Base-by-base conservation (phyloP, 2,329 filamentous ascomycete genomes). In the Apiospora hydei region DNA sequence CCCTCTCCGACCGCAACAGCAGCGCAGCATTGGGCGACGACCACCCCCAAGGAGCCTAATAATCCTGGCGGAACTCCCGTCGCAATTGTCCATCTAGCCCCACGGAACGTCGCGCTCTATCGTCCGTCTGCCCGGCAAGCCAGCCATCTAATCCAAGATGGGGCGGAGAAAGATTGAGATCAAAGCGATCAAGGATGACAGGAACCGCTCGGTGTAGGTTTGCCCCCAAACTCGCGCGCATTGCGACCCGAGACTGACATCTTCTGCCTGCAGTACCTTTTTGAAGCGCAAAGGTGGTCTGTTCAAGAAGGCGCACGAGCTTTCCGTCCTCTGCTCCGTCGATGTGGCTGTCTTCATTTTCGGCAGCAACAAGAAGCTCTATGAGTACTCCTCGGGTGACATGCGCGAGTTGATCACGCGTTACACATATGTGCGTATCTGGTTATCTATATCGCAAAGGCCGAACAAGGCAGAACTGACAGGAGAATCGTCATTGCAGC, bases 101-200 rank as follows among this genome's bases (percentile, higher is more conserved):
- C 68, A 57, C 68, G 68, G 68, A 69, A 49, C 47, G 46, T 47
- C 34, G 68, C 68, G 47, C 68, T 69, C 53, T 18, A 21, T 43
- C 53, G 21, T 43, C 68, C 68, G 38, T 53, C 68, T 53, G 47
- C 41, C 68, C 30, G 34, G 57, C 34, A 64, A 41, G n/a, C 6
- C 57, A 68, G 26, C 41, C 66, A 34, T 68, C 66, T 68, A 44
- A 69, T 74, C 77, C 83, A 85, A 81, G 70, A 99, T 99, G 96
- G 96, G 96, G 83, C 92, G 96, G 84, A 92, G 96, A 89, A 99
- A 99, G 91, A 99, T 99, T 82, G 96, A 98, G 87, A 98, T 99
- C 88, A 98, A 98, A 86, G 94, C 96, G 78, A 98, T 98, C 88
- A 98, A 98, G 85, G 95, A 98, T 91, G 95, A 98, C 84, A 91